These are phyloP conservation scores for Puccinia novopanici DNA, from an alignment of 1,284 basidiomycete species.

Conservation along the genomic window DNA sequence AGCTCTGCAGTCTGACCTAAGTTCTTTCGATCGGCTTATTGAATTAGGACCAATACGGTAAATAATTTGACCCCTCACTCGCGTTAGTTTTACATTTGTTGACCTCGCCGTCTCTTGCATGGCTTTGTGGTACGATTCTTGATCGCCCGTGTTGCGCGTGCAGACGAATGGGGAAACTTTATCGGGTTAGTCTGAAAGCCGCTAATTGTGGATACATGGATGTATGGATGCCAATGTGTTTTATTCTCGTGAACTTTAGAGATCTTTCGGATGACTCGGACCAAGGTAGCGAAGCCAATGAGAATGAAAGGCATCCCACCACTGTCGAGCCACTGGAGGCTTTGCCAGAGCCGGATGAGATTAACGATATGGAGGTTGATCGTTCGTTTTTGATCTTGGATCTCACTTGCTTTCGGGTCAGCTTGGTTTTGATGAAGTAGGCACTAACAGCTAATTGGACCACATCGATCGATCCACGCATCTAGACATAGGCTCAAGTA, in stretches of 20 bases:
- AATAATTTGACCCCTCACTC: background rate
- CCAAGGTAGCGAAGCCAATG: slow-evolving; percentile 23
- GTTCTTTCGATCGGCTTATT: slow-evolving; percentile 1
- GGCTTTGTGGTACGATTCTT: background rate
- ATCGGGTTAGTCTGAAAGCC: slow-evolving; percentile 23
- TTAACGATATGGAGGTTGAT: slow-evolving; percentile 46
- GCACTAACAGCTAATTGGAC: background rate
- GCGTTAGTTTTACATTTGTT: background rate
- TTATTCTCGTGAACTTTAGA: slow-evolving; percentile 8
- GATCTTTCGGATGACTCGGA: slow-evolving; percentile 49
- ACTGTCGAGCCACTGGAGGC: slow-evolving; percentile 25
- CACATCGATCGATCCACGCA: background rate
- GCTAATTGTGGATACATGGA: background rate
- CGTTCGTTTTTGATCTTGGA: slow-evolving; percentile 25
- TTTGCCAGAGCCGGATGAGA: slow-evolving; percentile 45
- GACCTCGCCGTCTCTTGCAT: slow-evolving; percentile 12
- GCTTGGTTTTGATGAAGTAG: background rate
- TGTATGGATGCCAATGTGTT: background rate
- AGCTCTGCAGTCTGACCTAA: slow-evolving; percentile 20
- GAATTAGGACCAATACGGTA: slow-evolving; percentile 48
- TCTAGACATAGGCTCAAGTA: slow-evolving; percentile 56
- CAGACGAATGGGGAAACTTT: slow-evolving; percentile 50
- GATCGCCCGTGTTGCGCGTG: background rate
- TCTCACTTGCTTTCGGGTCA: background rate
- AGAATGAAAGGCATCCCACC: slow-evolving; percentile 24